Base-by-base conservation (phyloP, 768 basidiomycete genomes). In the Daedalea quercina region DNA sequence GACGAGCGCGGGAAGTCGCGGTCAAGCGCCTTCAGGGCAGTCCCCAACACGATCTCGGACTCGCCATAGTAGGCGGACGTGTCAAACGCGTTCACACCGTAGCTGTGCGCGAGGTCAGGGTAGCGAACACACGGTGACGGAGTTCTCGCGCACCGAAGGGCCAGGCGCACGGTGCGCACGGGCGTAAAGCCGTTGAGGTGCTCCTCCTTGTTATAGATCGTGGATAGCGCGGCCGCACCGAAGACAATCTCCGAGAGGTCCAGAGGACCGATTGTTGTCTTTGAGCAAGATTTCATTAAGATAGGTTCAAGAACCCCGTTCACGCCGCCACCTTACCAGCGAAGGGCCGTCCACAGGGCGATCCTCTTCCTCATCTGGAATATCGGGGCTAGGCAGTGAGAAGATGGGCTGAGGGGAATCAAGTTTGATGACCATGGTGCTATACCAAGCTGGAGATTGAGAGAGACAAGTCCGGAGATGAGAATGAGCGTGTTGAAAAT, bases 11-110 rank as follows among this genome's bases (percentile, higher is more conserved):
- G 90, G 61, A 88, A 93, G 60, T 89, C 86, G 44, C 66, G 66
- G 47, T 73, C 70, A 23, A 94, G 68, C 0, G 77, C 70, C 47
- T 79, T 67, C 31, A 90, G 70, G 17, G 80, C 79, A 50, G 78
- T 78, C 34, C 92, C 87, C 42, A 91, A 70, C 0, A 93, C 73
- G 57, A 82, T 76, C 68, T 94, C 91, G 0, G 90, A 90, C 3
- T 80, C 77, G 11, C 86, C 88, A 61, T 94, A 94, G 64, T 81
- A 89, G 6, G 82, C 78, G 12, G 89, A 78, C 2, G 91, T 94
- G 66, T 94, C 91, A 62, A 94, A 87, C 0, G 85, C 85, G 31
- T 68, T 69, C 51, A 94, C 84, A 24, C 90, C 91, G 69, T 90
- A 92, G 40, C 91, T 91, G 28, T 6, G 28, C 28, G n/a, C 28